Percentiles rank a stretch among this genome's conserved stretches.
phyloP scores from a whole-genome alignment of 768 basidiomycete genomes.

The Mycena crocata region DNA sequence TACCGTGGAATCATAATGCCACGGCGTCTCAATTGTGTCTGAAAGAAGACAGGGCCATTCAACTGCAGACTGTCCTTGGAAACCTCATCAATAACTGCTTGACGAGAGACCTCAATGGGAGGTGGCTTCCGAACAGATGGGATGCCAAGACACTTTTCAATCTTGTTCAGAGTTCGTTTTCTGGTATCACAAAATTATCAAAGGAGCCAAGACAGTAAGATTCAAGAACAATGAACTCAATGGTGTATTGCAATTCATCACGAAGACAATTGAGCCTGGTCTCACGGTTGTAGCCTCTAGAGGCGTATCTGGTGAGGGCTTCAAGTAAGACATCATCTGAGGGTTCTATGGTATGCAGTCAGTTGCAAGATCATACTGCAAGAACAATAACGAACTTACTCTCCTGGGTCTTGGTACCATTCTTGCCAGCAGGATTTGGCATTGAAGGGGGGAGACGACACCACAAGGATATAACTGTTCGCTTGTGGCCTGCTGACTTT shows the following conservation, averaged over 20 bases:
- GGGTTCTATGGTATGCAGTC: not conserved
- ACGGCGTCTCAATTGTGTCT: not conserved
- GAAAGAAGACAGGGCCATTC: not conserved
- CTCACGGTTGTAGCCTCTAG: not conserved
- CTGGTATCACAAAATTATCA: not conserved
- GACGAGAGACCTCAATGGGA: not conserved
- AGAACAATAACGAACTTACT: not conserved
- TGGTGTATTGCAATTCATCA: not conserved
- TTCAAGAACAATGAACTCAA: not conserved
- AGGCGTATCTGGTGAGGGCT: slow-evolving; percentile 5
- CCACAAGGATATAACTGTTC: not conserved
- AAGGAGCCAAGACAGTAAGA: not conserved
- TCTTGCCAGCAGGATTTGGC: slow-evolving; percentile 5
- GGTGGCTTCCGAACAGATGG: not conserved
- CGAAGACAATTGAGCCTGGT: not conserved
- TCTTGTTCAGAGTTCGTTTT: not conserved
- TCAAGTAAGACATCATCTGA: slow-evolving; percentile 12
- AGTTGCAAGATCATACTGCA: not conserved
- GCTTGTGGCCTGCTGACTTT: not conserved
- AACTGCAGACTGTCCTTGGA: not conserved
- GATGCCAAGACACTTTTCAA: not conserved
- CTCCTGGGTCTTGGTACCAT: not conserved
- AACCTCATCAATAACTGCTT: slow-evolving; percentile 8
- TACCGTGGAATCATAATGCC: not conserved
- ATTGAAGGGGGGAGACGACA: not conserved